phyloP scores from a whole-genome alignment of 1,284 basidiomycete species.

The Cutaneotrichosporon cutaneum region DNA sequence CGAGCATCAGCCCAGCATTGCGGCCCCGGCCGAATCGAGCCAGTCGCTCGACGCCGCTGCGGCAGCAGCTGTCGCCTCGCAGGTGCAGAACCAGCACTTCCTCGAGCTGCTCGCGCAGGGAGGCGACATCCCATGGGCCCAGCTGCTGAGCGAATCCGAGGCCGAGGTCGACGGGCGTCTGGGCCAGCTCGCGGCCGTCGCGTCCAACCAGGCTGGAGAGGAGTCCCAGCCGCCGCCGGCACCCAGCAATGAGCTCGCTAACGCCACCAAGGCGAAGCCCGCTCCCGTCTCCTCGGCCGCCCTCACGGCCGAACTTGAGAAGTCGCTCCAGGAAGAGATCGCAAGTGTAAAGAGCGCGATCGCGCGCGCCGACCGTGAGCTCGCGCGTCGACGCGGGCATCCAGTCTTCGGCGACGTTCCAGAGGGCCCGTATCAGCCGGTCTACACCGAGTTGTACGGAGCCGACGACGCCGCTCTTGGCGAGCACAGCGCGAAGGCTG shows the following conservation, averaged over 20 bases:
- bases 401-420: conserved; percentile 10
- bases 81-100: background rate
- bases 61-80: background rate
- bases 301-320: conserved; percentile 45
- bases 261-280: background rate
- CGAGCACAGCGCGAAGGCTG: conserved; percentile 1
- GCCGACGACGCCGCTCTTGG: conserved; percentile 17
- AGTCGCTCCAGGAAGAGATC: conserved; percentile 41
- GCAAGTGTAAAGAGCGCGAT: conserved; percentile 38
- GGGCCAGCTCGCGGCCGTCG: conserved; percentile 46
- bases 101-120: conserved; percentile 3
- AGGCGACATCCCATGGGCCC: conserved; percentile 24
- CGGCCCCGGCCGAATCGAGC: conserved; percentile 14
- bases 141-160: conserved; percentile 18
- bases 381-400: conserved; percentile 21
- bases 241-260: background rate
- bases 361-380: conserved; percentile 30
- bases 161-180: conserved; percentile 38
- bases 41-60: background rate
- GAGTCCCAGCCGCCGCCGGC: background rate
- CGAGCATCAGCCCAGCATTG: background rate
- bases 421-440: conserved; percentile 4
- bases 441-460: background rate
- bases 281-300: conserved; percentile 21
- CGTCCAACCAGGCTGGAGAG: conserved; percentile 32